Percentiles rank a stretch among this genome's conserved stretches.
These are phyloP conservation scores for Xylaria acuta DNA, from an alignment of 495 filamentous ascomycete genomes.

Conservation along the genomic window DNA sequence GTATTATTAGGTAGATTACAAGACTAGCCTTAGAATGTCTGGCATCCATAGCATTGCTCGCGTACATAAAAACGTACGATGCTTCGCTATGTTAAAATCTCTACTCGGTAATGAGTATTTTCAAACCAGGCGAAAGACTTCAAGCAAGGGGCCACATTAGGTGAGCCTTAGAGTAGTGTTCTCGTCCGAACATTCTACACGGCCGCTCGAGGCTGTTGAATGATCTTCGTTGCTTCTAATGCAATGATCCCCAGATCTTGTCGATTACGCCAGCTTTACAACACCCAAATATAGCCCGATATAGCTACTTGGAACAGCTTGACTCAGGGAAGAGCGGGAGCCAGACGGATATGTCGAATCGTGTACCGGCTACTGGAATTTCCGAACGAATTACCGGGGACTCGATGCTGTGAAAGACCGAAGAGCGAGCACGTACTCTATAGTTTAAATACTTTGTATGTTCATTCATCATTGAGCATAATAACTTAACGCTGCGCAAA, in stretches of 20 bases:
- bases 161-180: neutral
- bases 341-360: neutral
- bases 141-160: neutral
- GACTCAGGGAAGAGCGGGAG: neutral
- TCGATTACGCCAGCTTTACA: neutral
- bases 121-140: neutral
- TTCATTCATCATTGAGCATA: neutral
- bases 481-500: neutral
- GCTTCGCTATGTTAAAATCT: neutral
- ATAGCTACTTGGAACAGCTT: neutral
- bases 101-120: neutral
- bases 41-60: neutral
- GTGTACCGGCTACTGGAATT: neutral
- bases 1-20: neutral
- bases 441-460: neutral
- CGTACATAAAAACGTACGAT: neutral
- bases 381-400: neutral
- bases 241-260: neutral
- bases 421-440: neutral
- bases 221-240: constrained; percentile 1
- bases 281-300: neutral
- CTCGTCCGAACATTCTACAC: neutral
- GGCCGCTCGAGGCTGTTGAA: neutral
- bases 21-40: neutral
- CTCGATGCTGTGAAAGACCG: neutral